Conservation (phyloP, 2,329 filamentous ascomycete species). For the Scedosporium dehoogii region DNA sequence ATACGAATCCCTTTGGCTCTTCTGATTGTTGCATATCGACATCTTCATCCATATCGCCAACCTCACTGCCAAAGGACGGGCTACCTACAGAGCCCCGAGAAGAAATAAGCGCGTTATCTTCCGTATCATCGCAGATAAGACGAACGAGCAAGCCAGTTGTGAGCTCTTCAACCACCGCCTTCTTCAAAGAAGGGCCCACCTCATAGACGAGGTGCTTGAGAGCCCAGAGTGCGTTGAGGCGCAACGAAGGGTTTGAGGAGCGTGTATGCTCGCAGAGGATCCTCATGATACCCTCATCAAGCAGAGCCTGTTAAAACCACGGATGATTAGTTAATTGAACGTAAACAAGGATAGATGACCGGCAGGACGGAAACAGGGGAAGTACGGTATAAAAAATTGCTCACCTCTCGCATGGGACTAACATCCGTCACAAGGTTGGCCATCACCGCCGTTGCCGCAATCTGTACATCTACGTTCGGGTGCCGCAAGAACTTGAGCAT, state of each 20-base stretch:
- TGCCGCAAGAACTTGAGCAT: slow-evolving; percentile 68
- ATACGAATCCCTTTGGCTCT: slow-evolving; percentile 21
- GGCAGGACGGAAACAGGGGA: too few relatives aligned
- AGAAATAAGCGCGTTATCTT: slow-evolving; percentile 38
- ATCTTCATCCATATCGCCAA: slow-evolving; percentile 45
- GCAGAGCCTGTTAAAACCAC: slow-evolving; percentile 48
- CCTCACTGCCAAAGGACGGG: slow-evolving; percentile 11
- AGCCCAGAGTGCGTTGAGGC: slow-evolving; percentile 84
- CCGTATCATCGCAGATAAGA: slow-evolving; percentile 57
- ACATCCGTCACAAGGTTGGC: slow-evolving; percentile 82
- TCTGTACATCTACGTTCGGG: slow-evolving; percentile 66
- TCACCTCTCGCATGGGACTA: slow-evolving; percentile 81
- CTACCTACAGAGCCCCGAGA: slow-evolving; percentile 16
- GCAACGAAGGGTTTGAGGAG: slow-evolving; percentile 66
- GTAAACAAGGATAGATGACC: neutral
- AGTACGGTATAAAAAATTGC: slow-evolving; percentile 21
- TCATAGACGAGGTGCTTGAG: slow-evolving; percentile 80
- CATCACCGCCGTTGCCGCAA: slow-evolving; percentile 74
- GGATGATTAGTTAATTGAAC: neutral
- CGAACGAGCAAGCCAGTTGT: slow-evolving; percentile 72
- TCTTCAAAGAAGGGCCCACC: slow-evolving; percentile 62
- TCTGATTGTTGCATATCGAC: slow-evolving; percentile 44
- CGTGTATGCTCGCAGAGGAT: slow-evolving; percentile 77
- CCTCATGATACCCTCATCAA: slow-evolving; percentile 63
- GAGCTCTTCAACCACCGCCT: slow-evolving; percentile 66